These are phyloP conservation scores for Picea glauca DNA, from an alignment of 75 land plant genomes.

Conservation along the genomic window DNA sequence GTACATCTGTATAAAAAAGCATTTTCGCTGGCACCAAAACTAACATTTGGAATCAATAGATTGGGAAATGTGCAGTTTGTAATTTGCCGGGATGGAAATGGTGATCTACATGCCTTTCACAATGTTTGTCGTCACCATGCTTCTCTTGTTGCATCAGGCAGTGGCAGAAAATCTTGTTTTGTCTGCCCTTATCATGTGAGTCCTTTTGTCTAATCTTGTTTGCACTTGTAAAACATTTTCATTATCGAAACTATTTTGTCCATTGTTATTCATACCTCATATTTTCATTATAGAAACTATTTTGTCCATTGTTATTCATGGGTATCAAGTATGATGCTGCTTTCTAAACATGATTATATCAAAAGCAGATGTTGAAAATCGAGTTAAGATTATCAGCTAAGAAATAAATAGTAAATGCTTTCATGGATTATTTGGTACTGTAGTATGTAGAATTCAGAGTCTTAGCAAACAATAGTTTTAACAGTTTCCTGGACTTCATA, in stretches of 20 bases:
- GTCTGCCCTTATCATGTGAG: slow-evolving; percentile 94
- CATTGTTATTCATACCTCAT: not conserved
- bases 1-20: not conserved
- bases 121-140: slow-evolving; percentile 98
- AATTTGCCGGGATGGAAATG: slow-evolving; percentile 65
- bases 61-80: slow-evolving; percentile 76
- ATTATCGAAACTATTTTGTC: not conserved
- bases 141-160: slow-evolving; percentile 67
- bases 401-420: not conserved
- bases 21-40: not conserved
- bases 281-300: not conserved
- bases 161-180: slow-evolving; percentile 72
- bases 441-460: not conserved
- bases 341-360: not conserved
- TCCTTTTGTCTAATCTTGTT: slow-evolving; percentile 9
- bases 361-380: not conserved
- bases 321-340: not conserved
- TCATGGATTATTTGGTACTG: not conserved
- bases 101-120: slow-evolving; percentile 77
- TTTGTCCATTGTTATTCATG: not conserved
- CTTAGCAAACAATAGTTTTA: not conserved
- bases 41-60: slow-evolving; percentile 31
- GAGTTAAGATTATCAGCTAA: not conserved
- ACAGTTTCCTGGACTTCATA: not conserved
- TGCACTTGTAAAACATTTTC: not conserved